These are phyloP conservation scores for Solanum aculeatissimum DNA, from an alignment of 305 asterid species.

Conservation along the genomic window DNA sequence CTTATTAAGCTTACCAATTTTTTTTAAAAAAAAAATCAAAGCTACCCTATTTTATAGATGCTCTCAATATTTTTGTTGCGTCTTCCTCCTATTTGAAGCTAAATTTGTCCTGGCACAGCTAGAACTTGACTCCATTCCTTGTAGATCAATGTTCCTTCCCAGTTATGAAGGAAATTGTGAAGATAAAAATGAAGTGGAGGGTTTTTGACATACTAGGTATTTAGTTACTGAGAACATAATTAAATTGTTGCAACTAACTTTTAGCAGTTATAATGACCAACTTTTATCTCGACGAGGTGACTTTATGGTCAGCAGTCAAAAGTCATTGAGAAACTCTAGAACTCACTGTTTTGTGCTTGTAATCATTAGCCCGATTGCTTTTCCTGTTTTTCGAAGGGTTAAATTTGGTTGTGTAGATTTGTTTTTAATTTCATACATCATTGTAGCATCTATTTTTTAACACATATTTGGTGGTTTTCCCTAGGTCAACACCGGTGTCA, in stretches of 20 bases:
- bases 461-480: slow-evolving; percentile 2
- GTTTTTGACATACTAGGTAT: background rate
- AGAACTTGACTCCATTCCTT: background rate
- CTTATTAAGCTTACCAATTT: background rate
- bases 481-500: slow-evolving; percentile 91
- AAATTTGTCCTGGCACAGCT: background rate
- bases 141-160: background rate
- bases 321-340: background rate
- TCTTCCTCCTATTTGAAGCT: background rate
- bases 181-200: background rate
- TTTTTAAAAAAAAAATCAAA: background rate
- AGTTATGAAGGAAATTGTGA: background rate
- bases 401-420: background rate
- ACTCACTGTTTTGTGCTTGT: background rate
- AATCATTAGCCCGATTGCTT: background rate
- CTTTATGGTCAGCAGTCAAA: background rate
- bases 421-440: background rate
- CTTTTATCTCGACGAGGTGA: background rate
- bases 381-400: background rate
- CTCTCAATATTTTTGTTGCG: background rate
- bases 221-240: background rate
- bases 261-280: background rate
- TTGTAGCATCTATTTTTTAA: background rate
- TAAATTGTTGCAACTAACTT: background rate
- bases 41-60: background rate